Evolutionary conservation across 2,329 filamentous ascomycete species (phyloP), one percentile per base, ranked within the genome.

Genomic region (Calonectria hongkongensis): DNA sequence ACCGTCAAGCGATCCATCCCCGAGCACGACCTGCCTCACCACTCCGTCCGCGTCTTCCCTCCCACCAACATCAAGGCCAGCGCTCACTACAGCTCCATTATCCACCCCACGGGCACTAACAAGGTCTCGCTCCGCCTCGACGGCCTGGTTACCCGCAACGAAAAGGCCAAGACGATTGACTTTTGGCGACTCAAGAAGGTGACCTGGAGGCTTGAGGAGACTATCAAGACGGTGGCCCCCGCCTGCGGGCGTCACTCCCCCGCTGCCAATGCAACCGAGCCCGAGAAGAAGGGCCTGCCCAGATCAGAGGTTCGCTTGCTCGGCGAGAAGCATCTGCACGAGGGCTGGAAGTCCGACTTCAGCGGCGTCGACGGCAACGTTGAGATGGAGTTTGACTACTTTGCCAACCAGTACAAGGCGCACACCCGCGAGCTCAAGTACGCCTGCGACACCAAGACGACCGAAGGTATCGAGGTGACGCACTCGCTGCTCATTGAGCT

Each of bases 201-300:
- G 76, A 95, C 94, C 75, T 99, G 96, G 96, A 92, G 94, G 76
- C 93, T 99, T 66, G 96, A 98, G 81, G 96, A 99, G 87, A 93
- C 92, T 47, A 91, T 95, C 82, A 94, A 93, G 84, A 92, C 93
- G 45, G 88, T 96, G 47, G 94, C 95, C 0, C 93, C 94, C 1
- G 94, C 95, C 21, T 98, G 97, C 86, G 81, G 89, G 43, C 94
- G 93, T 83, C 97, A 98, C 85, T 84, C 89, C 10, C 88, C 90
- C 39, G 78, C 80, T 68, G 88, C 89, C 77, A 88, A 89, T 73
- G 64, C 79, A 41, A 70, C 81, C 18, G 81, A 81, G 10, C 78
- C 81, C 71, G 76, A 79, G 66, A 75, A 80, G 63, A 97, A 95
- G 84, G 94, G 94, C 63, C 84, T 94, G 9, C 85, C 91, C 64